Base-by-base conservation (phyloP, 257 asterid species). In the Sherardia arvensis region DNA sequence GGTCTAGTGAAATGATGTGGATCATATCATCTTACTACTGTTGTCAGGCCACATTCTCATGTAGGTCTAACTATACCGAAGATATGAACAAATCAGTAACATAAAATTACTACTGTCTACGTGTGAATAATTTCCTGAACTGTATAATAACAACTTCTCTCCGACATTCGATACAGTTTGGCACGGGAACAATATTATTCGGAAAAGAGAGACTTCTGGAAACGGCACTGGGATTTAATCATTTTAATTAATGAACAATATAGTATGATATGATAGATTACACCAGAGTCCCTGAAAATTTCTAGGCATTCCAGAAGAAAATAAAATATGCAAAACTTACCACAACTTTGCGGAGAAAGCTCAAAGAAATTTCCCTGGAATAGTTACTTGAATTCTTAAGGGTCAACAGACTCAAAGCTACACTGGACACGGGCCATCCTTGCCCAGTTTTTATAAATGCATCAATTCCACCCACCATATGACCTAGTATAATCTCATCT, bases 401-500 rank as follows among this genome's bases (percentile, higher is more conserved):
- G 3, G 93, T 79, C 55, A 77, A 32, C 70, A 92, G 74, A 76
- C 77, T 83, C 83, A 92, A 73, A n/a, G 80, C 73, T 51, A 70
- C 67, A 69, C 78, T 76, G 57, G 77, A 77, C 20, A 85, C 48
- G n/a, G 98, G 98, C 98, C 98, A 92, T 62, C 95, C 93, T 64
- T 80, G 95, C 79, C 93, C 79, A 60, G 84, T 73, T 74, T 84
- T 89, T 67, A 92, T 74, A 78, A 83, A 79, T 75, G 95, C 97
- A 77, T 89, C 97, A 61, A 88, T 65, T 54, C 88, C 95, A 23
- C 95, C 95, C 38, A 79, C 78, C 81, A 88, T 61, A 73, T 83
- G 97, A 73, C 91, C 98, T 69, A 86, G 75, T 70, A 92, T 71
- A 8, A 62, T 77, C 74, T 82, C 91, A 47, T 89, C 97, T 79